Evolutionary conservation across 2,329 filamentous ascomycete genomes (phyloP).

Genomic region (Ceratocystis smalleyi): DNA sequence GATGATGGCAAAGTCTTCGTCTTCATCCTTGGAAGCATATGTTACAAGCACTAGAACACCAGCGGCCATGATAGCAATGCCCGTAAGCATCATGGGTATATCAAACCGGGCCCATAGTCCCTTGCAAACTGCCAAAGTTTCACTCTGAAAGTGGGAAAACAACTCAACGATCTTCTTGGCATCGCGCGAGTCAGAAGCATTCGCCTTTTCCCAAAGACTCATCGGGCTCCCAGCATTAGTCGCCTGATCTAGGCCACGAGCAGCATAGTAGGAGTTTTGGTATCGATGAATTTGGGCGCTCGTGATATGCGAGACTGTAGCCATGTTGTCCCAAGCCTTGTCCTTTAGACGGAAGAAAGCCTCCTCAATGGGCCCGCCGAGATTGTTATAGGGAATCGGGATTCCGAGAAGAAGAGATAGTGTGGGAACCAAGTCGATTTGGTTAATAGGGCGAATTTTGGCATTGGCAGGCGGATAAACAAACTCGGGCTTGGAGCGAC

Average conservation of each 20-base stretch:
- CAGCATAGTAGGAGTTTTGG: constrained; percentile 64
- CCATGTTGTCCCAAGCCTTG: constrained; percentile 60
- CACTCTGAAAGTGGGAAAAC: constrained; percentile 58
- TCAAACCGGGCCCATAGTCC: constrained; percentile 87
- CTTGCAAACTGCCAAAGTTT: constrained; percentile 67
- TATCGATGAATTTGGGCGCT: constrained; percentile 82
- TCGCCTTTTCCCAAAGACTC: constrained; percentile 35
- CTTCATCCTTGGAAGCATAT: constrained; percentile 49
- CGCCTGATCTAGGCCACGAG: constrained; percentile 50
- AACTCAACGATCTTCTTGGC: constrained; percentile 36
- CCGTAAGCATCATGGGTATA: constrained; percentile 66
- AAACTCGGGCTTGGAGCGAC: constrained; percentile 50
- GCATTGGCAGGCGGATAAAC: constrained; percentile 49
- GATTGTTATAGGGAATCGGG: constrained; percentile 90
- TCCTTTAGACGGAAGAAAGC: constrained; percentile 62
- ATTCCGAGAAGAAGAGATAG: constrained; percentile 74
- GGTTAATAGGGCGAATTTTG: constrained; percentile 58
- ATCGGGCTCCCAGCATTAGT: constrained; percentile 28
- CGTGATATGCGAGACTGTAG: constrained; percentile 58
- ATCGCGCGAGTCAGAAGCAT: constrained; percentile 26
- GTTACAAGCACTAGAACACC: constrained; percentile 55
- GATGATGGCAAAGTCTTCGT: constrained; percentile 38
- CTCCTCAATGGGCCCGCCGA: constrained; percentile 85
- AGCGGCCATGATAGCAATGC: constrained; percentile 53
- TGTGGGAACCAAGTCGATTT: constrained; percentile 93